Evolutionary conservation across 2,329 filamentous ascomycete species (phyloP), one percentile per base, ranked within the genome.

Genomic region (Xylariaceae sp.): DNA sequence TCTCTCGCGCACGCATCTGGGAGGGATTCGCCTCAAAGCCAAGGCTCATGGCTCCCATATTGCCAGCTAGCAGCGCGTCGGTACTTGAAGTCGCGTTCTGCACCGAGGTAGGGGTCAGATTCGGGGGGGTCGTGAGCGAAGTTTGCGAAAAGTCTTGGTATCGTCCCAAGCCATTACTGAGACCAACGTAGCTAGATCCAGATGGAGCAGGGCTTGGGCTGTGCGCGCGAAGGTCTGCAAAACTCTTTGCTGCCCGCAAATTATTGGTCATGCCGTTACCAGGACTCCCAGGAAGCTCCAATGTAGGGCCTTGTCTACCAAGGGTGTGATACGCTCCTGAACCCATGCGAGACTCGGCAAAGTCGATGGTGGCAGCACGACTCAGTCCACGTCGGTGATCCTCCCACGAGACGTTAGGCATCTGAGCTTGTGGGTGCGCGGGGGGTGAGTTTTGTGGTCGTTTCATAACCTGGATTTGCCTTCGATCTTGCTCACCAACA

Each of bases 341-440:
- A 16, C 82, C 83, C 24, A 69, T 71, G 16, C 76, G 68, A 17
- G 85, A 83, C 47, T 85, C 85, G 51, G 87, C 89, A 64, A 97
- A 97, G 64, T 97, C 93, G 52, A 94, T 95, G 2, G 93, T 97
- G n/a, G 93, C 93, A 13, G 93, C 90, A 48, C 93, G 85, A 68
- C 89, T 95, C 28, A 98, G 72, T 4, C 85, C 86, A 46, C 91
- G 86, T 52, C 91, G 84, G 54, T 89, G 83, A 42, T 86, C 81
- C 50, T 95, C 88, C 38, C 82, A 72, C 17, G 81, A 79, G 44
- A 86, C 83, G 42, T 81, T 81, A 1, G 79, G 74, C 17, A 68
- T 49, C 38, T 62, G 60, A 62, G 71, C 56, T 72, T 83, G 72
- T 71, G 83, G 64, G 54, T 74, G 69, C 37, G 72, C 64, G n/a